Percentiles rank a stretch among this genome's conserved stretches.
phyloP scores from a whole-genome alignment of 225 moss, liverwort and hornwort genomes.

The Asterella californica region DNA sequence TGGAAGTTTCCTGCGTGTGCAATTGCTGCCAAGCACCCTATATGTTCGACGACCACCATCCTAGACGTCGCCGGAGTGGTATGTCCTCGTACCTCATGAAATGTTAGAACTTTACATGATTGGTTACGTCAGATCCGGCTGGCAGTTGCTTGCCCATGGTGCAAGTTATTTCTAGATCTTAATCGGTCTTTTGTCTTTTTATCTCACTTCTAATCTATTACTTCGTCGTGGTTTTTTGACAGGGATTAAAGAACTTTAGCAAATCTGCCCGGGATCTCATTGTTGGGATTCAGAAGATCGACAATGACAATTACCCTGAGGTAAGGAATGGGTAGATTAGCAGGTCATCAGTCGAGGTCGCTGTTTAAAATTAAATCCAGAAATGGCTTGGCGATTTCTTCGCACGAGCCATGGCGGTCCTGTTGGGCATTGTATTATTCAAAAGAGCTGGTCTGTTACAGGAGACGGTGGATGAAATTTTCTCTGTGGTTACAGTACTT shows the following conservation, averaged over 20 bases:
- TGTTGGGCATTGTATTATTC: no score
- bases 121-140: no score
- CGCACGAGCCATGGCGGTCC: no score
- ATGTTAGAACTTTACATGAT: no score
- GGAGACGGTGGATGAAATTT: no score
- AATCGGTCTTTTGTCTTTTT: not conserved
- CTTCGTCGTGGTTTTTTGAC: conserved; percentile 13
- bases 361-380: not conserved
- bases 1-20: conserved; percentile 92
- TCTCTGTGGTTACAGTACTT: no score
- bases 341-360: not conserved
- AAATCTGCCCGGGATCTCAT: conserved; percentile 84
- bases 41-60: conserved; percentile 85
- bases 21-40: conserved; percentile 61
- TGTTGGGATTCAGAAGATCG: conserved; percentile 83
- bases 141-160: not conserved
- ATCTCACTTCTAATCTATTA: not conserved
- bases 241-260: conserved; percentile 79
- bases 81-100: not conserved
- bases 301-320: conserved; percentile 95
- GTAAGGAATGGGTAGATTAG: conserved; percentile 31
- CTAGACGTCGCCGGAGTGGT: conserved; percentile 94
- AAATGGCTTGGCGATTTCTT: no score
- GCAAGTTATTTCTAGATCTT: not conserved
- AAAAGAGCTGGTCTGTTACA: no score